Evolutionary conservation across 2,329 filamentous ascomycete genomes (phyloP), one percentile per base, ranked within the genome.

Genomic region (Arthrobotrys sinensis): DNA sequence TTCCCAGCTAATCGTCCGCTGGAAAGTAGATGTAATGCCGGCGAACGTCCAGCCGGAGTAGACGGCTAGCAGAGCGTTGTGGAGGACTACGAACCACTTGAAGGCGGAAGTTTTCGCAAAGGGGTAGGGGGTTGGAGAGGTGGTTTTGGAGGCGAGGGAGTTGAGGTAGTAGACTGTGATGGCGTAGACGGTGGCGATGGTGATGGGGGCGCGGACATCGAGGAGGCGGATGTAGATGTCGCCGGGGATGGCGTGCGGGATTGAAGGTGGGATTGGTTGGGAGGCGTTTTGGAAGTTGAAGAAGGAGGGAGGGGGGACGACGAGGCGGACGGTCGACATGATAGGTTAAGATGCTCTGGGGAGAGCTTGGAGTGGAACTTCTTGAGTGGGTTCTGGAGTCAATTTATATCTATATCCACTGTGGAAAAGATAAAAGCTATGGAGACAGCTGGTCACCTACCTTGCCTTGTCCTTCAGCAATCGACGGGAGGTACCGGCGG

Each of bases 1-100:
- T 73, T 89, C 86, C 73, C 90, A 88, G 50, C 90, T 90, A 55
- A 87, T 85, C 14, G 90, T 89, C 83, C 88, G 90, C 60, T 88
- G 87, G 83, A 98, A 88, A 53, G 92, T 91, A 79, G 89, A 87
- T 62, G 92, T 85, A 94, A 98, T 98, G 80, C 93, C 94, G 80
- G 90, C 86, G 84, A 93, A 98, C 7, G 96, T 99, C 90, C 95
- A 95, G 55, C 90, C 91, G 11, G 94, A 97, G 86, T 97, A 99
- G 80, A 97, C 87, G 48, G 95, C 94, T 45, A 99, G 89, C 84
- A 97, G 91, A 82, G 97, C 87, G 86, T 99, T 99, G 88, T 99
- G 96, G 38, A 92, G 85, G 76, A 98, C 89, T 81, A 99, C 95
- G 82, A 97, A 96, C 81, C 86, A 86, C 83, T 90, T 90, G 88